phyloP scores from a whole-genome alignment of 192 early-diverging fungal species.

The Paraglomus brasilianum region DNA sequence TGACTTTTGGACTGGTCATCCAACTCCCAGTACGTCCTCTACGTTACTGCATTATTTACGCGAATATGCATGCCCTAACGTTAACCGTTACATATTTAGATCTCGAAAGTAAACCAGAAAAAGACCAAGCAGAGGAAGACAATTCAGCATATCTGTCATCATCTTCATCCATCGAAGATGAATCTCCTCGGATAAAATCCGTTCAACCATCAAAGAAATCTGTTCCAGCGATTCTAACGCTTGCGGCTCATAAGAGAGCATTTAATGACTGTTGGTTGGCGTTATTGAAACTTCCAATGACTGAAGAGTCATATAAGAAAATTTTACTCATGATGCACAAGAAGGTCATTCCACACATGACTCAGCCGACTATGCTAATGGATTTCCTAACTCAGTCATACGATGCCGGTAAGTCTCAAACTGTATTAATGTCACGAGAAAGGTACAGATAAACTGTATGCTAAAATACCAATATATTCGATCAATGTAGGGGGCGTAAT shows the following conservation, averaged over 20 bases:
- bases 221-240: conserved; percentile 38
- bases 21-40: conserved; percentile 45
- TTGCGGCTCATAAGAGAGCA: conserved; percentile 60
- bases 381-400: conserved; percentile 93
- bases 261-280: conserved; percentile 84
- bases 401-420: conserved; percentile 63
- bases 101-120: neutral
- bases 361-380: conserved; percentile 75
- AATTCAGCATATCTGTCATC: neutral
- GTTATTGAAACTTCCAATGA: conserved; percentile 69
- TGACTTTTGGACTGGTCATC: conserved; percentile 65
- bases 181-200: conserved; percentile 9
- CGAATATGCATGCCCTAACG: too few species aligned
- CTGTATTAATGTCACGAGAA: too few species aligned
- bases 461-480: too few species aligned
- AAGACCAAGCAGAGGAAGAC: neutral
- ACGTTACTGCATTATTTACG: too few species aligned
- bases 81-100: neutral
- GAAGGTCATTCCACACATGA: conserved; percentile 85
- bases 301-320: conserved; percentile 74
- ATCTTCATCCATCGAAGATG: neutral
- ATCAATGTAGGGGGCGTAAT: conserved; percentile 69
- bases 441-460: too few species aligned
- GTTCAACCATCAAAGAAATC: conserved; percentile 26
- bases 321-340: conserved; percentile 82